Evolutionary conservation across 2,329 filamentous ascomycete genomes (phyloP), one percentile per base, ranked within the genome.

Genomic region (Cladosporium cucumerinum): DNA sequence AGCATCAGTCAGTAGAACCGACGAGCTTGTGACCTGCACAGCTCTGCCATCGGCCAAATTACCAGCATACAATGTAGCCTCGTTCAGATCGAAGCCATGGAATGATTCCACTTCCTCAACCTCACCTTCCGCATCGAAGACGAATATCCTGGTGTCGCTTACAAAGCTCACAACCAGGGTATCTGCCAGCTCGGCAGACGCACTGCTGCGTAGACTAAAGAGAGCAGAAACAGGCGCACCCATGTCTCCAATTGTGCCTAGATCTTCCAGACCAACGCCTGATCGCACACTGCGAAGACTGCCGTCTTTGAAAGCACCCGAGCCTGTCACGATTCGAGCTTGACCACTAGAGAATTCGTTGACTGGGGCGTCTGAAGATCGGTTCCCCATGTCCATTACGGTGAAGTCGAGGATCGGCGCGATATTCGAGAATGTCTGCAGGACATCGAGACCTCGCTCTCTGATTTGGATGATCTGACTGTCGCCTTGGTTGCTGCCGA

Each of bases 331-430:
- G 66, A 99, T 91, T 46, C 93, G 87, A 54, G 95, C 93, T 78
- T 99, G 94, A 0, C 95, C 95, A 0, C 94, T 97, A 0, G 93
- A 96, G 73, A 97, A 99, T 67, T 95, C 91, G 72, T 95, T 96
- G 3, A 89, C 90, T 21, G 92, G 88, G 10, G 84, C 87, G 68
- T 95, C 90, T 25, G 89, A 89, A 66, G 91, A 89, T 64, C 92
- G 85, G 70, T 92, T 93, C 0, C 93, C 94, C 84, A 98, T 90
- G 73, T 98, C 95, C 92, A 98, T 97, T 18, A 99, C 87, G 0
- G 91, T 89, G 71, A 99, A 97, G 75, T 99, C 95, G 46, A 98
- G 80, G 49, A 99, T 91, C 0, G 95, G 95, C 0, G 91, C 93
- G 71, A 98, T 92, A 73, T 97, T 99, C 3, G 86, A 81, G 64